A percentile compares a stretch with the other conserved stretches of the same genome.
Evolutionary conservation across 1,284 basidiomycete genomes (phyloP).

Genomic region (Ganoderma leucocontextum): DNA sequence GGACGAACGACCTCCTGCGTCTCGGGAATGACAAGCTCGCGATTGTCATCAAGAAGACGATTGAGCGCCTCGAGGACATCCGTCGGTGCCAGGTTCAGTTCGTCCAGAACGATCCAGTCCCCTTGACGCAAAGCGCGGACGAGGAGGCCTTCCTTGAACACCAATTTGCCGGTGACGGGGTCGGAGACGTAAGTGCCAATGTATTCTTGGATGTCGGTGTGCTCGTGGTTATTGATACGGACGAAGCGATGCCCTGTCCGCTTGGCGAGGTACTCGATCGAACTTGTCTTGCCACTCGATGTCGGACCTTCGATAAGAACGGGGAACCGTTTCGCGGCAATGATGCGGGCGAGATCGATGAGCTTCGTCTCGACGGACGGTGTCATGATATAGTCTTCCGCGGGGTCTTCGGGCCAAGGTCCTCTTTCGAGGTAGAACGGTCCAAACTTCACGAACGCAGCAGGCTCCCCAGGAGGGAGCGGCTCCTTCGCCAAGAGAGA

Average conservation of each 20-base stretch:
- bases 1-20: constrained; percentile 95
- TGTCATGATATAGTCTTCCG: constrained; percentile 92
- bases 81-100: constrained; percentile 97
- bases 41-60: constrained; percentile 95
- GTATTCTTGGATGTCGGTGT: constrained; percentile 99
- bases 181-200: constrained; percentile 97
- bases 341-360: constrained; percentile 90
- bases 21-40: constrained; percentile 95
- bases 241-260: constrained; percentile 96
- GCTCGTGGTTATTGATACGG: constrained; percentile 99
- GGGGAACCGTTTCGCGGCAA: constrained; percentile 90
- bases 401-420: constrained; percentile 65
- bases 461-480: constrained; percentile 57
- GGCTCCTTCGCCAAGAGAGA: constrained; percentile 81
- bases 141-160: constrained; percentile 94
- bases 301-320: constrained; percentile 99
- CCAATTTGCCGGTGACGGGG: constrained; percentile 88
- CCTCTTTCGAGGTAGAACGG: constrained; percentile 93
- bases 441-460: constrained; percentile 85
- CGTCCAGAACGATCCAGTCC: constrained; percentile 98
- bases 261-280: constrained; percentile 94
- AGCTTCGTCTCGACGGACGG: constrained; percentile 97
- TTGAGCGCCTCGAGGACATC: constrained; percentile 99
- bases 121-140: constrained; percentile 93
- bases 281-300: constrained; percentile 97